phyloP scores from a whole-genome alignment of 306 rosid genomes.

The Cucumis sativus region Cucumber_9930_V3 NC_026660.2:26872501-26873000 shows the following conservation, averaged over 20 bases:
- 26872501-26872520: neutral
- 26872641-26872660: slow-evolving; percentile 43
- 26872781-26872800: neutral
- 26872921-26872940: slow-evolving; percentile 51
- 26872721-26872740: slow-evolving; percentile 59
- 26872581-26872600: slow-evolving; percentile 25
- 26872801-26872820: neutral
- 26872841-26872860: slow-evolving; percentile 18
- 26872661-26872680: slow-evolving; percentile 66
- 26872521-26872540: neutral
- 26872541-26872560: neutral
- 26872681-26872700: slow-evolving; percentile 81
- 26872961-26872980: slow-evolving; percentile 1
- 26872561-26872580: slow-evolving; percentile 30
- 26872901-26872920: slow-evolving; percentile 84
- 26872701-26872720: slow-evolving; percentile 44
- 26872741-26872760: neutral
- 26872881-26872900: slow-evolving; percentile 69
- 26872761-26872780: neutral
- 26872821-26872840: neutral
- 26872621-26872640: slow-evolving; percentile 42
- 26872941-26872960: neutral
- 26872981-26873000: neutral
- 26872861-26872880: slow-evolving; percentile 67
- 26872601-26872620: slow-evolving; percentile 18